Evolutionary conservation across 805 yeast genomes (phyloP).

Genomic region (Priceomyces carsonii): DNA sequence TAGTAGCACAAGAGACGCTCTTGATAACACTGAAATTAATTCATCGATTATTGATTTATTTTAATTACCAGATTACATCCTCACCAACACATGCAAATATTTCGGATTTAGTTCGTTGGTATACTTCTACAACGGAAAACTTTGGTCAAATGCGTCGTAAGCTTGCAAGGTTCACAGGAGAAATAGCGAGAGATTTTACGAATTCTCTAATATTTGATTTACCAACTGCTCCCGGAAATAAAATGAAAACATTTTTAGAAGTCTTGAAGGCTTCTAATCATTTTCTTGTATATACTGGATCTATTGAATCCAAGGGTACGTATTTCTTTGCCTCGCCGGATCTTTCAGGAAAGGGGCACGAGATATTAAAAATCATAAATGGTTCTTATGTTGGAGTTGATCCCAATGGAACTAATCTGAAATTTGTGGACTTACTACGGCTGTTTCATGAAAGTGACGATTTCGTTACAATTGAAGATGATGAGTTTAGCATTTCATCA

Average conservation of each 20-base stretch:
- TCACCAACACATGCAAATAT: conserved; percentile 50
- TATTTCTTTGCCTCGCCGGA: conserved; percentile 77
- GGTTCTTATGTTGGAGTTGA: conserved; percentile 43
- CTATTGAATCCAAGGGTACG: conserved; percentile 70
- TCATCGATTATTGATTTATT: conserved; percentile 66
- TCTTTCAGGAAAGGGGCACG: conserved; percentile 41
- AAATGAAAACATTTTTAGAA: conserved; percentile 52
- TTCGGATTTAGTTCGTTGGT: conserved; percentile 58
- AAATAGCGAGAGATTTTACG: conserved; percentile 67
- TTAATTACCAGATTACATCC: conserved; percentile 64
- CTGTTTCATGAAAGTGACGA: conserved; percentile 19
- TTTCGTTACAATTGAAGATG: no score
- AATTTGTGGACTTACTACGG: conserved; percentile 28
- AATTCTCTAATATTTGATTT: conserved; percentile 67
- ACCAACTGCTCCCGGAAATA: conserved; percentile 41
- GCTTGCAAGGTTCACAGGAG: conserved; percentile 72
- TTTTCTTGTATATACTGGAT: conserved; percentile 72
- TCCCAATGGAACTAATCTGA: conserved; percentile 22
- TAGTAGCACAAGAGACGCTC: conserved; percentile 77
- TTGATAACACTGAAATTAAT: conserved; percentile 64
- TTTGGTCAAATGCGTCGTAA: conserved; percentile 79
- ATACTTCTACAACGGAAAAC: conserved; percentile 64
- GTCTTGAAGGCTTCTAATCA: conserved; percentile 67
- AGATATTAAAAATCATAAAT: conserved; percentile 37
- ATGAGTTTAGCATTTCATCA: no score